A percentile compares a stretch with the other conserved stretches of the same genome.
phyloP scores from a whole-genome alignment of 2,329 filamentous ascomycete species.

The Bipolaris bicolor region DNA sequence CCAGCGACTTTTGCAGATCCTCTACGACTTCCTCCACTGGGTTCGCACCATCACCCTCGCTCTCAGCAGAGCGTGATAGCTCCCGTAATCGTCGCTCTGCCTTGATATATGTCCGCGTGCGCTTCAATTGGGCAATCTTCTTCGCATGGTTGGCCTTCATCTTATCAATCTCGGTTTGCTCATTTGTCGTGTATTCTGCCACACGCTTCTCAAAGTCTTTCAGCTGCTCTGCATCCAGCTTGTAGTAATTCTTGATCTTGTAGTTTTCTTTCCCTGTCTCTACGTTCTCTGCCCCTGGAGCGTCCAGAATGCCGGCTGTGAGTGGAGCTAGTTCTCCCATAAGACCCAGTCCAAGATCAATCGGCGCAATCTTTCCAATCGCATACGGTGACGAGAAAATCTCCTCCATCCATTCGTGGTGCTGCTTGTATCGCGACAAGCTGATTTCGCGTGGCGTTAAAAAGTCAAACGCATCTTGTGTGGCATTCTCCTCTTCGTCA shows the following conservation, averaged over 20 bases:
- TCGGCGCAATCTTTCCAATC: slow-evolving; percentile 81
- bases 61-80: slow-evolving; percentile 57
- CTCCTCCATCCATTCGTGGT: slow-evolving; percentile 99
- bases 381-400: slow-evolving; percentile 89
- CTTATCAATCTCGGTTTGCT: slow-evolving; percentile 80
- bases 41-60: slow-evolving; percentile 36
- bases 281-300: slow-evolving; percentile 46
- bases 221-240: slow-evolving; percentile 75
- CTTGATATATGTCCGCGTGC: slow-evolving; percentile 70
- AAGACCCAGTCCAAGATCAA: slow-evolving; percentile 82
- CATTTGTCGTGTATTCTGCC: slow-evolving; percentile 71
- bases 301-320: slow-evolving; percentile 84
- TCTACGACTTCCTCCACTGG: slow-evolving; percentile 75
- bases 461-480: slow-evolving; percentile 85
- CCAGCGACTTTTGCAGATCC: slow-evolving; percentile 74
- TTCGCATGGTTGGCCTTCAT: slow-evolving; percentile 81
- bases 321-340: slow-evolving; percentile 78
- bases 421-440: slow-evolving; percentile 83
- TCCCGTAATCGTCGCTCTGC: slow-evolving; percentile 78
- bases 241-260: slow-evolving; percentile 63
- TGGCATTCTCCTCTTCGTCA: slow-evolving; percentile 90
- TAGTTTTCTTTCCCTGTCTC: slow-evolving; percentile 35
- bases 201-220: slow-evolving; percentile 85
- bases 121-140: slow-evolving; percentile 75
- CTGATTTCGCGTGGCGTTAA: slow-evolving; percentile 90